Percentiles rank a stretch among this genome's conserved stretches.
Conservation (phyloP, 805 yeast species). For the Suhomyces emberorum region DNA sequence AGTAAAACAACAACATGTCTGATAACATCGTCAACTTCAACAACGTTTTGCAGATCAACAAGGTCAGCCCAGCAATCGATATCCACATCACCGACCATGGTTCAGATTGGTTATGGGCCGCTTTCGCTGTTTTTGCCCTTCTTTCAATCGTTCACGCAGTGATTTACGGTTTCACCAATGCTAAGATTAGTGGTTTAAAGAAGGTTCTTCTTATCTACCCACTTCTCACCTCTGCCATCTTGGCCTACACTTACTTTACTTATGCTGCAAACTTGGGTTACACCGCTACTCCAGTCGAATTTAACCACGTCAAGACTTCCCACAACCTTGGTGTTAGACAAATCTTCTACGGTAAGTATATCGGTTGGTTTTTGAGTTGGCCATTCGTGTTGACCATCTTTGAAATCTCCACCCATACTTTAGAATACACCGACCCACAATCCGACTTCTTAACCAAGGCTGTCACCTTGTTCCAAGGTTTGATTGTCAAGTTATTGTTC, state of each 20-base stretch:
- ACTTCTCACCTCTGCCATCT: constrained; percentile 36
- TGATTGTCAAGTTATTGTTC: constrained; percentile 42
- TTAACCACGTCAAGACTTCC: constrained; percentile 42
- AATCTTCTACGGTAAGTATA: constrained; percentile 52
- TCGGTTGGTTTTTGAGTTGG: constrained; percentile 58
- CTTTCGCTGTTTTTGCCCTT: constrained; percentile 45
- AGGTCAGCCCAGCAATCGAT: constrained; percentile 38
- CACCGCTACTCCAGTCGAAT: constrained; percentile 45
- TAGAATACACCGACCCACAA: constrained; percentile 31
- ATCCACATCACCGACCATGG: constrained; percentile 55
- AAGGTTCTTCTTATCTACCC: constrained; percentile 40
- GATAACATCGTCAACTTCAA: too few relatives aligned
- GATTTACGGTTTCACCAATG: constrained; percentile 20
- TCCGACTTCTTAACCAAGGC: constrained; percentile 25
- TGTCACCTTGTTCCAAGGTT: constrained; percentile 30
- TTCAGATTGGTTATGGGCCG: constrained; percentile 69
- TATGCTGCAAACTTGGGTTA: constrained; percentile 59
- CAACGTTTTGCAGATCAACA: constrained; percentile 43
- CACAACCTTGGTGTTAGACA: constrained; percentile 40
- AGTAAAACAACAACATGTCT: too few relatives aligned
- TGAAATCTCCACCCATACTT: constrained; percentile 26
- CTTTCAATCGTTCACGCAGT: constrained; percentile 29
- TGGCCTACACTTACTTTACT: constrained; percentile 51
- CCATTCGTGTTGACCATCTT: constrained; percentile 40
- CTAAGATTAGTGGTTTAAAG: constrained; percentile 22